These are phyloP conservation scores for Diaporthe nobilis DNA, from an alignment of 2,329 filamentous ascomycete genomes.

Conservation along the genomic window DNA sequence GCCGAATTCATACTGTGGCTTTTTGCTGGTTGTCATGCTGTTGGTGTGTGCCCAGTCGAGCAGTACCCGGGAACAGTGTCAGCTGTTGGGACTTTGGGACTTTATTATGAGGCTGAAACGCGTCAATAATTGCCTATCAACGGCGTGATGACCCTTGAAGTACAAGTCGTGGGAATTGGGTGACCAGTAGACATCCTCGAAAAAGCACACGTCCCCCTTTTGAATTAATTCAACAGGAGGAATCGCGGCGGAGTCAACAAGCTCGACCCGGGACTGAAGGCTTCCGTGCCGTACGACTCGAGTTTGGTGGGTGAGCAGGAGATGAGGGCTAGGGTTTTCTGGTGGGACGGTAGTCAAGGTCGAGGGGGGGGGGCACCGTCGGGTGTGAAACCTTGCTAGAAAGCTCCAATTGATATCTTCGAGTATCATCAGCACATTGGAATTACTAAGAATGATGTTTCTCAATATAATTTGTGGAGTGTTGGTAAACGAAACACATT, in stretches of 20 bases:
- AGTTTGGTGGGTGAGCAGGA: too few species aligned
- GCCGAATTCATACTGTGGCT: slow-evolving; percentile 42
- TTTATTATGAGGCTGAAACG: background rate
- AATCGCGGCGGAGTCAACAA: slow-evolving; percentile 5
- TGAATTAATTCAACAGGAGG: background rate
- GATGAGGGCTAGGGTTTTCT: background rate
- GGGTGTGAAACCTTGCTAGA: background rate
- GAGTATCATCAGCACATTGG: too few species aligned
- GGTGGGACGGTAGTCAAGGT: background rate
- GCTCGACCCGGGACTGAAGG: background rate
- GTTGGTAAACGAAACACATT: too few species aligned
- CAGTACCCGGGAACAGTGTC: background rate
- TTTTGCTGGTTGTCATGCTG: slow-evolving; percentile 22
- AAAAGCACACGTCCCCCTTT: background rate
- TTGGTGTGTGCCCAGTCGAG: background rate
- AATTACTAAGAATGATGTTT: too few species aligned
- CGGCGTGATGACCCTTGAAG: background rate
- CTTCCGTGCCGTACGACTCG: slow-evolving; percentile 25
- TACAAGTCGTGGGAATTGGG: background rate
- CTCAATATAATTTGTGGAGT: too few species aligned
- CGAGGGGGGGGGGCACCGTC: background rate
- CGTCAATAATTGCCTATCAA: background rate
- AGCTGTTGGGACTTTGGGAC: background rate
- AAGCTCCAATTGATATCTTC: background rate
- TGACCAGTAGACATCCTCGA: background rate